Base-by-base conservation (phyloP, 2,329 filamentous ascomycete genomes). In the Arthrobotrys sinensis region DNA sequence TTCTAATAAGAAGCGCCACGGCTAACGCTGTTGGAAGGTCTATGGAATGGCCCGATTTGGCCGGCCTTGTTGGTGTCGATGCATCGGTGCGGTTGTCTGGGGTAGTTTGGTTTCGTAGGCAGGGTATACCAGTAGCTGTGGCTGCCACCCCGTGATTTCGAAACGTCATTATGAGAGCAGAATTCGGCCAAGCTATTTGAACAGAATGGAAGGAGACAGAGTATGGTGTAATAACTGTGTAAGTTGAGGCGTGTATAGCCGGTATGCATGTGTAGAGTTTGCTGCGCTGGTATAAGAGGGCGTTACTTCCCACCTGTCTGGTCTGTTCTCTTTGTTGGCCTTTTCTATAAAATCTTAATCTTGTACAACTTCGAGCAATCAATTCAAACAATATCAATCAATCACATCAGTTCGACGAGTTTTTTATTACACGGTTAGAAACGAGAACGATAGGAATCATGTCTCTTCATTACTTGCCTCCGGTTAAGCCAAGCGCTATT, bases 401-500 rank as follows among this genome's bases (percentile, higher is more conserved):
- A 28, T 11, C 43, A 46, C 64, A 81, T 63, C 80, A 68, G 55
- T 75, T 52, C n/a, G 14, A 32, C 32, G 32, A 70, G 34, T 53
- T 48, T 48, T 52, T 52, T 43, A 40, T 8, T 78, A 91, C 89
- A 34, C 19, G n/a, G 34, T 38, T 36, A 36, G n/a, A 45, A 45
- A 45, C 11, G n/a, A 38, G 16, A 60, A 28, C 43, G 12, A 28
- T 40, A 52, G 40, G 8, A 70, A 60, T 50, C 46, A 79, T 79
- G 76, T 79, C 76, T 73, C 55, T 80, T 43, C 75, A 82, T 46
- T 82, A 92, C 85, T 88, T 93, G 70, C 91, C 91, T 82, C 88
- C 94, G 82, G 96, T 99, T 84, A 98, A 97, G 91, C 96, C 96
- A 82, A 97, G 94, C 84, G 95, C 96, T 83, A 97, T 99, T 84